These are phyloP conservation scores for Chlorella sp. DNA, from an alignment of 139 green algal genomes.

Conservation along the genomic window DNA sequence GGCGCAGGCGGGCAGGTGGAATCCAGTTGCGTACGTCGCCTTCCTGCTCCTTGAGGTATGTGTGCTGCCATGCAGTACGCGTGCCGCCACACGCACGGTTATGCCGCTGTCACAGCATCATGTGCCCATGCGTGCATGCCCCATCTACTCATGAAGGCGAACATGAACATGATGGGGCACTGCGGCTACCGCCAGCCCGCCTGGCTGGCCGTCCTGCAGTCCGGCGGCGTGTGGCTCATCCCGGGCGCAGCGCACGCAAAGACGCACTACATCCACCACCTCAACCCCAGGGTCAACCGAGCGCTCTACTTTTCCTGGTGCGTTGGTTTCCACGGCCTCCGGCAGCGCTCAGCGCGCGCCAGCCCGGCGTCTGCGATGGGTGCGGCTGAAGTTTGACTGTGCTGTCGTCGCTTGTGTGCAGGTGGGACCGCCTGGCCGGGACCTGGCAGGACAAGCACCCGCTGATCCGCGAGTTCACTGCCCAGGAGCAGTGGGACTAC, in stretches of 20 bases:
- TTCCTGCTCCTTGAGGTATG: conserved; percentile 10
- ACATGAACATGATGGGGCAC: conserved; percentile 19
- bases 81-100: no score
- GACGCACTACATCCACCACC: conserved; percentile 15
- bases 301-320: conserved; percentile 15
- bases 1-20: conserved; percentile 7
- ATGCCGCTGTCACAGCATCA: no score
- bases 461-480: conserved; percentile 9
- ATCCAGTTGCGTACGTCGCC: conserved; percentile 2
- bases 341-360: neutral
- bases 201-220: conserved; percentile 7
- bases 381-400: neutral
- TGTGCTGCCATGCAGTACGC: no score
- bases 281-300: conserved; percentile 6
- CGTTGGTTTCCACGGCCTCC: neutral
- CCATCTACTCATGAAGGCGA: no score
- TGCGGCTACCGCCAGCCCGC: conserved; percentile 10
- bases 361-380: neutral
- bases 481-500: conserved; percentile 7
- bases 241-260: conserved; percentile 9
- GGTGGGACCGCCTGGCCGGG: conserved; percentile 3
- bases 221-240: conserved; percentile 5
- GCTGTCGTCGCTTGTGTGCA: neutral
- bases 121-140: no score
- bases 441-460: conserved; percentile 1